Evolutionary conservation across 2,329 filamentous ascomycete species (phyloP), one percentile per base, ranked within the genome.

Genomic region (Colletotrichum sp.): DNA sequence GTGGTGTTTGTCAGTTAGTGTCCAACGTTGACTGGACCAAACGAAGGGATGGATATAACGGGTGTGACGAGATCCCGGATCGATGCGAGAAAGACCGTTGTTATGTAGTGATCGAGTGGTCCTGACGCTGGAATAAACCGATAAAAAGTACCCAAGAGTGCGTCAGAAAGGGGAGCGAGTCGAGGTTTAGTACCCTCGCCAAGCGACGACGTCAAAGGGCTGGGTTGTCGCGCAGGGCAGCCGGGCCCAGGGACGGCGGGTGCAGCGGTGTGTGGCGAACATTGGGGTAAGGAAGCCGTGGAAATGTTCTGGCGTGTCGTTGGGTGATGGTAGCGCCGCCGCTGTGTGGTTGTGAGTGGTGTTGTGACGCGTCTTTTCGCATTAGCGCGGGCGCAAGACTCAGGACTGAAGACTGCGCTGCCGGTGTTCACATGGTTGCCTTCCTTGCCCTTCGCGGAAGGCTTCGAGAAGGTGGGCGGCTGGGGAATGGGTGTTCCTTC

Each of bases 311-410:
- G 30, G 64, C 28, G 28, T 30, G 59, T 62, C 59, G 59, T 28
- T 49, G 10, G 3, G 44, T 21, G 44, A 21, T 49, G 44, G 24
- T 10, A 21, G 39, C 26, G 30, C 60, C n/a, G 15, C 59, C 34
- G 55, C 55, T 44, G 34, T 39, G 63, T 32, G 24, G 64, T 16
- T 21, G 34, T 18, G n/a, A 26, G 52, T 34, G 18, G 64, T 69
- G 34, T 30, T 49, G 30, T 32, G 49, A 60, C 72, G 69, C 68
- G 55, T 71, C 39, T 44, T 64, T 59, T 69, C 39, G 63, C 75
- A 72, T 68, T 77, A 77, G 75, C 72, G 75, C 72, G 75, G 75
- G 75, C 75, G 75, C 63, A 75, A 69, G 72, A 49, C 72, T 76
- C 67, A 76, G 75, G 39, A 70, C 68, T 67, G 63, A 71, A 69